These are phyloP conservation scores for Rhizopus arrhizus DNA, from an alignment of 371 early-diverging fungal species.

Conservation along the genomic window DNA sequence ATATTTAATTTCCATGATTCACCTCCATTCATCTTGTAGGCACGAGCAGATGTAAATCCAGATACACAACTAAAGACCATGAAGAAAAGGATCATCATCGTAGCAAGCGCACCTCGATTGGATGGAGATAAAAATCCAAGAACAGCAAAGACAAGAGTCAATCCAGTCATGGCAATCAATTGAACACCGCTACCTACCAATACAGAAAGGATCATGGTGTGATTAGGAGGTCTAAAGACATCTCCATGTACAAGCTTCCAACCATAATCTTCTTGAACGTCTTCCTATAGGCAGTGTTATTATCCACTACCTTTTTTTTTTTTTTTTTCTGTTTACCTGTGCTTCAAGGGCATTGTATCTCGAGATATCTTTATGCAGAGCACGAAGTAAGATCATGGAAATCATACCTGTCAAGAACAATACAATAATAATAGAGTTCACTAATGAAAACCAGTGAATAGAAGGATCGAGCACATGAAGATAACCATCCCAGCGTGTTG, in stretches of 20 bases:
- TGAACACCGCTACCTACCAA: slow-evolving; percentile 92
- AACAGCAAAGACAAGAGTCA: slow-evolving; percentile 88
- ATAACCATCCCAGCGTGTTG: slow-evolving; percentile 94
- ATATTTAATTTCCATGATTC: slow-evolving; percentile 85
- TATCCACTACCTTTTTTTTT: neutral
- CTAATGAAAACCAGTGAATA: slow-evolving; percentile 63
- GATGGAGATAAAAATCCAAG: slow-evolving; percentile 96
- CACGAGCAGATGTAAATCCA: slow-evolving; percentile 86
- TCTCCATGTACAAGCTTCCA: slow-evolving; percentile 94
- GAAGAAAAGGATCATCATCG: slow-evolving; percentile 88
- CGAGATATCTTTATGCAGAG: slow-evolving; percentile 85
- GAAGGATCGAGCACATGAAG: slow-evolving; percentile 80
- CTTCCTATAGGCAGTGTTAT: slow-evolving; percentile 49
- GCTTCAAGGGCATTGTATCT: slow-evolving; percentile 74
- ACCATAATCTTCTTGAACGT: slow-evolving; percentile 86
- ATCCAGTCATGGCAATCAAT: slow-evolving; percentile 83
- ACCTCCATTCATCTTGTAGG: slow-evolving; percentile 94
- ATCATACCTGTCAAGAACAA: slow-evolving; percentile 87
- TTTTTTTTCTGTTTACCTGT: slow-evolving; percentile 35
- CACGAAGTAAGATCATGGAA: slow-evolving; percentile 81
- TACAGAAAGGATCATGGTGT: slow-evolving; percentile 80
- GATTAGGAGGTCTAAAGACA: slow-evolving; percentile 87
- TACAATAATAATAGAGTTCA: slow-evolving; percentile 29
- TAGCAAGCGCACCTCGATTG: slow-evolving; percentile 89
- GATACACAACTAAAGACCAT: slow-evolving; percentile 85